Conservation (phyloP, 352 stramenopile species). For the Pythium pyrilobum region DNA sequence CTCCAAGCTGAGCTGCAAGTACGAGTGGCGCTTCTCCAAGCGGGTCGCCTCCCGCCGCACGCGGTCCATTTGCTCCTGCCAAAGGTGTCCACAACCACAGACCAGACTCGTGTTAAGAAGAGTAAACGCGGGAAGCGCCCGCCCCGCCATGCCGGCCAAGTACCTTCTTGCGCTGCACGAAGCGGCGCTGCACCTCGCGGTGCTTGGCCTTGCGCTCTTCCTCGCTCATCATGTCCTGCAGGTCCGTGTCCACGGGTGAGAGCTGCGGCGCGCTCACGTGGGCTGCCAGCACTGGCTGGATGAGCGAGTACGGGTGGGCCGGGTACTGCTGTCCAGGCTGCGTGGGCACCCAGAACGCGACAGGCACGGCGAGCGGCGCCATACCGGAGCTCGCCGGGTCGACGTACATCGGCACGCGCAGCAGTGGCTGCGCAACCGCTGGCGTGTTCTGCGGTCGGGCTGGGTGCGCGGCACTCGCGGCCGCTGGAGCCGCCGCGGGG, state of each 20-base stretch:
- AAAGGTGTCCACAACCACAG: background rate
- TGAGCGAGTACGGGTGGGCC: background rate
- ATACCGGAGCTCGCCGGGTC: background rate
- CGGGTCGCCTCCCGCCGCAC: conserved; percentile 22
- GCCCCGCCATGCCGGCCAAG: background rate
- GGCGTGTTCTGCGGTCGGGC: too few species aligned
- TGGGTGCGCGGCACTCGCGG: conserved; percentile 9
- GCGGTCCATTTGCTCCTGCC: conserved; percentile 23
- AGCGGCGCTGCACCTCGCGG: conserved; percentile 36
- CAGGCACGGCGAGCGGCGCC: background rate
- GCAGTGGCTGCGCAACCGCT: background rate
- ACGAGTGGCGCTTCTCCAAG: conserved; percentile 25
- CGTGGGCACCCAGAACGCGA: conserved; percentile 7
- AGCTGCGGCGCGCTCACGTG: background rate
- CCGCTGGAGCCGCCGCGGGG: background rate
- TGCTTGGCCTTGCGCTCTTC: conserved; percentile 36
- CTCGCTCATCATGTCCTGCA: conserved; percentile 13
- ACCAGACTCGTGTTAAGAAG: background rate
- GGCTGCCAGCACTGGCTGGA: background rate
- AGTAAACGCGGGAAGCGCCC: background rate
- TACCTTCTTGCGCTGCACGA: conserved; percentile 41
- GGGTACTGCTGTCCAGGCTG: background rate
- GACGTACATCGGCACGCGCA: background rate
- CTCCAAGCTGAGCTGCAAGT: conserved; percentile 27
- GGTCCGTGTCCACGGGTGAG: background rate